Conservation (phyloP, 176 grass and related monocot genomes). For the Phoenix roebelenii region DNA sequence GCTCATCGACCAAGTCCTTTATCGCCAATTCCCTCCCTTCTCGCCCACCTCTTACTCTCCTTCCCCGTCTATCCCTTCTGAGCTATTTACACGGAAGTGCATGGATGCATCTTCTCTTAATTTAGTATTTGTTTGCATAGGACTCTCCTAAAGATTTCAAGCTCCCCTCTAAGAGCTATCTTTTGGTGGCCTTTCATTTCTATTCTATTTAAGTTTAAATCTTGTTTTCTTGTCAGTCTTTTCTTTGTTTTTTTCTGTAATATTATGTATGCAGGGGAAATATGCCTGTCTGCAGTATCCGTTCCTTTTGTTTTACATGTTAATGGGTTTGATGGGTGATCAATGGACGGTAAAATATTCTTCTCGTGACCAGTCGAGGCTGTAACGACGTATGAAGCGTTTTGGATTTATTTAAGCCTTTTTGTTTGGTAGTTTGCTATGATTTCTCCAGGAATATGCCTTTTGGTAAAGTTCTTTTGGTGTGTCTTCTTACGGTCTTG, state of each 20-base stretch:
- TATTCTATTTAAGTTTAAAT: background rate
- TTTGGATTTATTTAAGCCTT: background rate
- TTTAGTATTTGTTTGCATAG: too few relatives aligned
- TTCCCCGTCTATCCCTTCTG: conserved; percentile 49
- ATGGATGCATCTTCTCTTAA: background rate
- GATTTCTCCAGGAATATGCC: background rate
- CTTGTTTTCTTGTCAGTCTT: background rate
- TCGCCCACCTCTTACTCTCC: background rate
- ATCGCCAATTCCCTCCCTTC: background rate
- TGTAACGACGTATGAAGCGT: background rate
- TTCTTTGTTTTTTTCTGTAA: background rate
- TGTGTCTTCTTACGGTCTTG: background rate
- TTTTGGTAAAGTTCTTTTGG: background rate
- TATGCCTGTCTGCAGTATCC: too few relatives aligned
- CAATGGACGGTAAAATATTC: conserved; percentile 4
- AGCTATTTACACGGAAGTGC: conserved; percentile 20
- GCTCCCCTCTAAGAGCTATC: too few relatives aligned
- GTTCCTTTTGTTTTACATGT: too few relatives aligned
- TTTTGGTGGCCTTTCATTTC: too few relatives aligned
- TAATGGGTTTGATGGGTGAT: background rate
- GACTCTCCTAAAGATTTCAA: too few relatives aligned
- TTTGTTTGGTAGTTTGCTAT: conserved; percentile 5
- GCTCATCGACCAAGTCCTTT: background rate
- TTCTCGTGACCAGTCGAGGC: conserved; percentile 8
- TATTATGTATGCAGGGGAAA: too few relatives aligned